Base-by-base conservation (phyloP, 768 basidiomycete species). In the Roridomyces roridus region DNA sequence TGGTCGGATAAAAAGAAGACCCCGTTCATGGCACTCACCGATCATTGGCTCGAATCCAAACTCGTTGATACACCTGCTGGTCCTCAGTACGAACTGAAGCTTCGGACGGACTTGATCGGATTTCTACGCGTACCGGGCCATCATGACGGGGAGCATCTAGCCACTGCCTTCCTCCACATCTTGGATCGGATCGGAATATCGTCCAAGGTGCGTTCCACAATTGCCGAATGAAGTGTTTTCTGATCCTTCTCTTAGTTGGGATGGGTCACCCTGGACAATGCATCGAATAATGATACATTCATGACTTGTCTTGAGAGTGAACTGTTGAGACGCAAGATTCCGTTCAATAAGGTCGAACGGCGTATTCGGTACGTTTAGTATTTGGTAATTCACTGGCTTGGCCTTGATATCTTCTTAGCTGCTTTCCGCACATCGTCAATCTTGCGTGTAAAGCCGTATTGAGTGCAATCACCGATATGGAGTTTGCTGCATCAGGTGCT, bases 1-100 rank as follows among this genome's bases (percentile, higher is more conserved):
- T 78, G 77, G 79, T 60, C 70, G 10, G 74, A 79, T 42, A 56
- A 61, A 5, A 73, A 76, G 40, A 61, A 71, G 9, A 25, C 40
- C 0, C 68, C 77, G 11, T 80, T 66, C 60, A 78, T 80, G 75
- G 79, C 75, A 11, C 68, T 78, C 0, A 80, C 77, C 3, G 75
- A 70, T 2, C 79, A 80, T 49, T 81, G 73, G 75, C 71, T 78
- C 31, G 47, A 76, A 46, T 45, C 55, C 2, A 53, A 42, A 12
- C 12, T 47, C 0, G 50, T 63, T 3, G 43, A 20, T 68, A 69
- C 24, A 15, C 56, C 4, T 34, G 60, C 17, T 65, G 74, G 23
- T 46, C 60, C 18, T 8, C 54, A 61, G 4, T 68, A 74, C 23
- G 59, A 65, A 11, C 59, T 65, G 1, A 45, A 18, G 2, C 57